Conservation (phyloP, 2,329 filamentous ascomycete genomes). For the Talaromyces sp. region DNA sequence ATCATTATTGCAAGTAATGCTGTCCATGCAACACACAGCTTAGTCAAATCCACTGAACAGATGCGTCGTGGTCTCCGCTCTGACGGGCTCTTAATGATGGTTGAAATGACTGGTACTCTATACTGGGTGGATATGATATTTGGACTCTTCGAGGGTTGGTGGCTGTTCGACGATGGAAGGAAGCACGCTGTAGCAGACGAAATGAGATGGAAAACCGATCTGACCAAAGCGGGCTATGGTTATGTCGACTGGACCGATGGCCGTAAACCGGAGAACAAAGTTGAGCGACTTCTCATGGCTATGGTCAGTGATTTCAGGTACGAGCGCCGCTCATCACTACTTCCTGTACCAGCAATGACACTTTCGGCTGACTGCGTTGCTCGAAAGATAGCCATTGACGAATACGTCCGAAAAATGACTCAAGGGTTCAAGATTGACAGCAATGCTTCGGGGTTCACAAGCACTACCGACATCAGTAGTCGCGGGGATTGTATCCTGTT, state of each 20-base stretch:
- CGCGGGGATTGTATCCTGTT: neutral
- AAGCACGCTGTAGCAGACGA: slow-evolving; percentile 21
- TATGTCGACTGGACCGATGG: slow-evolving; percentile 26
- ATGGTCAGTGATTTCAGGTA: slow-evolving; percentile 15
- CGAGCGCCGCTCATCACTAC: neutral
- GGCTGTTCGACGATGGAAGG: slow-evolving; percentile 35
- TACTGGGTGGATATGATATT: slow-evolving; percentile 35
- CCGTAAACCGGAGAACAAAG: slow-evolving; percentile 6
- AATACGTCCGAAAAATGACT: neutral
- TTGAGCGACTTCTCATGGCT: slow-evolving; percentile 19
- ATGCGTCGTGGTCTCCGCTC: neutral
- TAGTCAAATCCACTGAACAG: neutral
- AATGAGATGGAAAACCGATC: slow-evolving; percentile 20
- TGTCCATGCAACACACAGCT: neutral
- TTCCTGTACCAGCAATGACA: neutral
- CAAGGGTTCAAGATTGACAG: neutral
- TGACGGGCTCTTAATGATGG: neutral
- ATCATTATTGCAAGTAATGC: neutral
- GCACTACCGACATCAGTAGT: neutral
- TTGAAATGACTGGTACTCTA: slow-evolving; percentile 18
- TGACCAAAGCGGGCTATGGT: slow-evolving; percentile 21
- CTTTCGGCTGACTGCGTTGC: neutral
- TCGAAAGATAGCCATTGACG: neutral
- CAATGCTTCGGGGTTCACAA: neutral
- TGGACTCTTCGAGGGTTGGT: slow-evolving; percentile 40